Percentiles rank a stretch among this genome's conserved stretches.
Evolutionary conservation across 2,329 filamentous ascomycete species (phyloP).

Genomic region (Amylocarpus encephaloides): DNA sequence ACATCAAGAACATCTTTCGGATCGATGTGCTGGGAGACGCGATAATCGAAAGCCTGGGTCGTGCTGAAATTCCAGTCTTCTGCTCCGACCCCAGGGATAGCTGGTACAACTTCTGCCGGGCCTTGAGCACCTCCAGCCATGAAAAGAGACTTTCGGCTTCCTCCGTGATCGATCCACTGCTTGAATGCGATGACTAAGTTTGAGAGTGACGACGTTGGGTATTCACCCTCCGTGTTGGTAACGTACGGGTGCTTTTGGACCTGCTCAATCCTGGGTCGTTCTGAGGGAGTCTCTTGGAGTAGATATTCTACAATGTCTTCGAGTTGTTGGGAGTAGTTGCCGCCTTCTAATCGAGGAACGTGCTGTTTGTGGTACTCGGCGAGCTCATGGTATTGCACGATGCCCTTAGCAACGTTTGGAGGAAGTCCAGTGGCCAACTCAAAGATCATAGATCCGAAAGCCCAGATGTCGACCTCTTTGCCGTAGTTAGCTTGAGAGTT

Average conservation of each 20-base stretch:
- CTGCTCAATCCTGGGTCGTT: constrained; percentile 62
- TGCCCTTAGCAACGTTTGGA: constrained; percentile 56
- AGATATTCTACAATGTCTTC: constrained; percentile 68
- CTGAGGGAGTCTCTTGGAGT: constrained; percentile 59
- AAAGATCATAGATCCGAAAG: constrained; percentile 73
- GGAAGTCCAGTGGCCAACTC: constrained; percentile 76
- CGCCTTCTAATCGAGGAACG: constrained; percentile 63
- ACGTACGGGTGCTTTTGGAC: constrained; percentile 67
- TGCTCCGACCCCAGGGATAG: constrained; percentile 39
- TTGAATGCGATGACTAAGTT: constrained; percentile 66
- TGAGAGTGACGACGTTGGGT: constrained; percentile 58
- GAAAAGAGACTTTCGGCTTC: constrained; percentile 61
- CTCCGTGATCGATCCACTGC: constrained; percentile 69
- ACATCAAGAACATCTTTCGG: constrained; percentile 55
- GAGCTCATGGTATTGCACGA: constrained; percentile 37
- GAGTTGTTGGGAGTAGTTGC: constrained; percentile 62
- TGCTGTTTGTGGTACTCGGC: constrained; percentile 53
- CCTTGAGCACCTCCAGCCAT: constrained; percentile 50
- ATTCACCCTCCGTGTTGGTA: constrained; percentile 51
- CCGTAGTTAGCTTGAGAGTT: constrained; percentile 58
- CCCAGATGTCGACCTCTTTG: constrained; percentile 76
- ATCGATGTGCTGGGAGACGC: constrained; percentile 45
- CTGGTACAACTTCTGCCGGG: constrained; percentile 30
- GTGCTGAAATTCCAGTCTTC: constrained; percentile 66
- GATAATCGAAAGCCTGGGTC: constrained; percentile 56